Base-by-base conservation (phyloP, 768 basidiomycete species). In the Amanita rubescens region DNA sequence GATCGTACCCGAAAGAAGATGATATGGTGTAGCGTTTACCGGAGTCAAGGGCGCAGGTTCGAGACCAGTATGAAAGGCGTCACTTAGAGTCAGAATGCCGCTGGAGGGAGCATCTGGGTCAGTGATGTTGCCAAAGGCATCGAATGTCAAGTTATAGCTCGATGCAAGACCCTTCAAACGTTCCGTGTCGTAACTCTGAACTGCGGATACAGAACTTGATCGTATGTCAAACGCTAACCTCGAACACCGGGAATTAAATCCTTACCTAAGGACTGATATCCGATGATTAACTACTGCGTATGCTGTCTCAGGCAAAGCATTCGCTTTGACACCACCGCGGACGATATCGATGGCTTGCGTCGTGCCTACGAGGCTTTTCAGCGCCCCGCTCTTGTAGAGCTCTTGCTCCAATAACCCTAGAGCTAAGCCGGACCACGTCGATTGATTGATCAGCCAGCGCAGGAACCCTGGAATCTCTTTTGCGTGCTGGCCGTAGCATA, bases 341-440 rank as follows among this genome's bases (percentile, higher is more conserved):
- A 82, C 75, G 11, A 93, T 62, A 60, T 90, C 88, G 41, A 85
- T 76, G 1, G 90, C 90, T 65, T 90, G 87, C 1, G 90, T 90
- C 3, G 87, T 90, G 32, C 81, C 74, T 3, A 82, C 71, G 8
- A 82, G 63, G 56, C 72, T 80, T 52, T 71, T 74, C 56, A 72
- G 69, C 4, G 57, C 22, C 0, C 62, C 63, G 58, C 79, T 67
- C 46, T 71, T 61, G 24, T 73, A 67, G 24, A 80, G 63, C 34
- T 72, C 62, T n/a, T 71, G 62, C 52, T 82, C 81, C 8, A 87
- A 74, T 24, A 67, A 66, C 25, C 65, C 66, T 34, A 92, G 71
- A 1, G 78, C 77, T 41, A 66, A 63, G 39, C 86, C 72, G 11
- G 77, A 82, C 34, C 64, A 64, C 11, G 66, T 62, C 2, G 85